Percentiles rank a stretch among this genome's conserved stretches.
These are phyloP conservation scores for Talaromyces funiculosus DNA, from an alignment of 2,329 filamentous ascomycete genomes.

Conservation along the genomic window DNA sequence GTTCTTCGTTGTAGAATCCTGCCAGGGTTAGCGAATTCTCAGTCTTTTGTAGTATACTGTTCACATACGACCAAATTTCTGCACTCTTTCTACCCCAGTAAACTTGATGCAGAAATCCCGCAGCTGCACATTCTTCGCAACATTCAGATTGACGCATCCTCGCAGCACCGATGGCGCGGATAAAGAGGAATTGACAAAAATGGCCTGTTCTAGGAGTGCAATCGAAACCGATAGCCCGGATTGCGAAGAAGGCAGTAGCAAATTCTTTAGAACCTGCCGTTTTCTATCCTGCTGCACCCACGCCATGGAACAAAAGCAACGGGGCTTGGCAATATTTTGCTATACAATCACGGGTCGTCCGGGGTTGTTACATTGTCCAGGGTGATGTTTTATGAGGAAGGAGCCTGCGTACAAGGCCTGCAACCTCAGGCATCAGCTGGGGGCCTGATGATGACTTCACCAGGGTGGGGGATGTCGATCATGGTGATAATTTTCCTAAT, in stretches of 20 bases:
- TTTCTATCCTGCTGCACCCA: neutral
- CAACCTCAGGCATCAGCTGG: neutral
- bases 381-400: neutral
- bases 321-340: neutral
- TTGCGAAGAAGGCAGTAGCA: neutral
- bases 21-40: neutral
- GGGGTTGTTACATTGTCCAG: too few relatives aligned
- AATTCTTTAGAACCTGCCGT: neutral
- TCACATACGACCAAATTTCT: conserved; percentile 7
- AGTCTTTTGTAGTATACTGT: neutral
- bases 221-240: neutral
- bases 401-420: neutral
- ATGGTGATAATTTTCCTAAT: neutral
- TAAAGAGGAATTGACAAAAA: conserved; percentile 6
- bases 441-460: neutral
- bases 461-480: conserved; percentile 1
- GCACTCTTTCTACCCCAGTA: conserved; percentile 2
- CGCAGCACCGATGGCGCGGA: conserved; percentile 10
- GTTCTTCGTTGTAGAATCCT: conserved; percentile 6
- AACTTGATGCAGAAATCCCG: conserved; percentile 4
- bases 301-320: neutral
- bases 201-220: conserved; percentile 7
- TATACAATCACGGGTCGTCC: neutral
- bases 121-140: conserved; percentile 10
- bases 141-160: neutral